phyloP scores from a whole-genome alignment of 768 basidiomycete species.

The Suillus subaureus region DNA sequence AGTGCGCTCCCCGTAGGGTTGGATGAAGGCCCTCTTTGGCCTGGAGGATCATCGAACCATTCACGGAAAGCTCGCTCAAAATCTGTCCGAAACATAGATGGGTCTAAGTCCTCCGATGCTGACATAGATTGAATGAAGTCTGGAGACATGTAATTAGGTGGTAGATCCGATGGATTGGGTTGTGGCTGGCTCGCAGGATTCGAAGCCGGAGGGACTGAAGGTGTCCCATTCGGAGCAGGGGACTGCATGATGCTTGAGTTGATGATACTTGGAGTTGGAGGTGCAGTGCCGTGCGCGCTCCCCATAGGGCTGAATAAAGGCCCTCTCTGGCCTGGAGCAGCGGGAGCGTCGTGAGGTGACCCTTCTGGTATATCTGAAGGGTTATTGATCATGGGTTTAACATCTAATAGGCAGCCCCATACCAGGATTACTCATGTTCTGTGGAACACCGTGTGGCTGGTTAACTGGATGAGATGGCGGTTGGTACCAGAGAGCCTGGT shows the following conservation, averaged over 20 bases:
- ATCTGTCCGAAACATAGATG: slow-evolving; percentile 42
- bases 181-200: slow-evolving; percentile 22
- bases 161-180: slow-evolving; percentile 19
- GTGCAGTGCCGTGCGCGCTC: no score
- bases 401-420: slow-evolving; percentile 32
- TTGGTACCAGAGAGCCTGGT: not conserved
- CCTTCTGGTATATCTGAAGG: no score
- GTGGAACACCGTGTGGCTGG: slow-evolving; percentile 30
- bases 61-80: slow-evolving; percentile 76
- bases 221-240: slow-evolving; percentile 32
- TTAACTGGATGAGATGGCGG: no score
- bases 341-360: no score
- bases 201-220: slow-evolving; percentile 28
- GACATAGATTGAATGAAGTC: slow-evolving; percentile 47
- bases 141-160: slow-evolving; percentile 19
- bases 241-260: slow-evolving; percentile 10
- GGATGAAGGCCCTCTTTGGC: no score
- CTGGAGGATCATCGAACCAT: slow-evolving; percentile 54
- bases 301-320: no score
- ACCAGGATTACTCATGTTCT: slow-evolving; percentile 30
- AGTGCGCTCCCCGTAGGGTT: no score
- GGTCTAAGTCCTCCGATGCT: slow-evolving; percentile 34
- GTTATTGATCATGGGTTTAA: no score
- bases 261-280: no score
- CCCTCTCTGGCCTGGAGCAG: no score